Conservation (phyloP, 2,329 filamentous ascomycete species). For the Aquanectria penicillioides region DNA sequence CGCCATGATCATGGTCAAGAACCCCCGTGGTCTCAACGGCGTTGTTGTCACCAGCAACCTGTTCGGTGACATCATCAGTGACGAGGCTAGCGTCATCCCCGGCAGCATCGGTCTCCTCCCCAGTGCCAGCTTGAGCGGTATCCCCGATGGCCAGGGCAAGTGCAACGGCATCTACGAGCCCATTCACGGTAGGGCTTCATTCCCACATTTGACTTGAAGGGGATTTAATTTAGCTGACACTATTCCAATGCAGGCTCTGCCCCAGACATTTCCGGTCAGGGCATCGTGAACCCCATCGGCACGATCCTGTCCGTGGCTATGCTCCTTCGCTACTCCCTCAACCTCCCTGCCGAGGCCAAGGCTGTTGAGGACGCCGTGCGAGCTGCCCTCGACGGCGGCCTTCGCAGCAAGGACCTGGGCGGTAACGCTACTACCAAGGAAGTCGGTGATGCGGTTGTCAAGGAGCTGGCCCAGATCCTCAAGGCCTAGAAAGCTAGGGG, state of each 20-base stretch:
- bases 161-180: conserved; percentile 98
- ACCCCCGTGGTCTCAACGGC: conserved; percentile 86
- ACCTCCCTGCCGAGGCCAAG: conserved; percentile 78
- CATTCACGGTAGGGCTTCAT: conserved; percentile 78
- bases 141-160: conserved; percentile 84
- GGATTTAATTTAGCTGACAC: conserved; percentile 3
- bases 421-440: conserved; percentile 77
- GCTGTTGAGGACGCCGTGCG: conserved; percentile 85
- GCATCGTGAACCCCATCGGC: conserved; percentile 88
- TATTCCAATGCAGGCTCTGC: conserved; percentile 29
- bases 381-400: conserved; percentile 79
- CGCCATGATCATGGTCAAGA: conserved; percentile 99
- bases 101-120: conserved; percentile 89
- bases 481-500: conserved; percentile 46
- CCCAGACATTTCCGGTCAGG: conserved; percentile 85
- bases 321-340: conserved; percentile 94
- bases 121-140: conserved; percentile 84
- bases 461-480: conserved; percentile 76
- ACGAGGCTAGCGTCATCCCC: conserved; percentile 94
- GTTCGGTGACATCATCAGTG: conserved; percentile 95
- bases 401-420: conserved; percentile 86
- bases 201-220: too few relatives aligned
- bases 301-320: conserved; percentile 93
- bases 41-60: conserved; percentile 93
- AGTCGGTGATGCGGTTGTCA: conserved; percentile 80